Evolutionary conservation across 2,329 filamentous ascomycete genomes (phyloP), one percentile per base, ranked within the genome.

Genomic region (Fusarium anthophilum): DNA sequence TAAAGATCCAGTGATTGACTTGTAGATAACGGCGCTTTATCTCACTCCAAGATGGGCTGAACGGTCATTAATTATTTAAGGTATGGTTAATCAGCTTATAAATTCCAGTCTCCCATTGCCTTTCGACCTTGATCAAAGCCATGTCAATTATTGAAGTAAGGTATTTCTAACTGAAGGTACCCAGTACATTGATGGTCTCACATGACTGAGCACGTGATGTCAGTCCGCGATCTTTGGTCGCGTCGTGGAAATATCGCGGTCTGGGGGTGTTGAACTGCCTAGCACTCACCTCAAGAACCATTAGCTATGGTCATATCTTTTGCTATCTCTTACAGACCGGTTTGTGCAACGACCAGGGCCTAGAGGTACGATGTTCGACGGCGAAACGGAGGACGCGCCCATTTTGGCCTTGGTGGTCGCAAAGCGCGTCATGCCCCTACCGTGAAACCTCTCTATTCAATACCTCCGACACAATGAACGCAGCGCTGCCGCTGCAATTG

Each of bases 21-120:
- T 28, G 24, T 18, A 22, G 18, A 28, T 28, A n/a, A 12, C 22
- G 5, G 10, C 2, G 28, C 47, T n/a, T 17, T 17, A 13, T 9
- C 26, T 30, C 2, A 1, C 45, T 20, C 6, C 6, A 22, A 48
- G 44, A 13, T 1, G 12, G 18, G 0, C 20, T 18, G 6, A 12
- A 12, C 4, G 3, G 3, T 2, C n/a, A 18, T 44, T 3, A 0
- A 24, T 5, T 0, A 24, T 5, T 24, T 7, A 2, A 18, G 0
- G 9, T 2, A 8, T 7, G 5, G 3, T 14, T 2, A 14, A 28
- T 8, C 8, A 5, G 12, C 24, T 47, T 14, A 10, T 4, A 15
- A 1, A 11, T 28, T 8, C 6, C 6, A 28, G 3, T 28, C 26
- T 0, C 10, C 6, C 14, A 6, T 48, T 17, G 1, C 3, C 26